A percentile compares a stretch with the other conserved stretches of the same genome.
Evolutionary conservation across 164 flowering plant genomes (phyloP).

Genomic region (Dillenia suffruticosa): DNA sequence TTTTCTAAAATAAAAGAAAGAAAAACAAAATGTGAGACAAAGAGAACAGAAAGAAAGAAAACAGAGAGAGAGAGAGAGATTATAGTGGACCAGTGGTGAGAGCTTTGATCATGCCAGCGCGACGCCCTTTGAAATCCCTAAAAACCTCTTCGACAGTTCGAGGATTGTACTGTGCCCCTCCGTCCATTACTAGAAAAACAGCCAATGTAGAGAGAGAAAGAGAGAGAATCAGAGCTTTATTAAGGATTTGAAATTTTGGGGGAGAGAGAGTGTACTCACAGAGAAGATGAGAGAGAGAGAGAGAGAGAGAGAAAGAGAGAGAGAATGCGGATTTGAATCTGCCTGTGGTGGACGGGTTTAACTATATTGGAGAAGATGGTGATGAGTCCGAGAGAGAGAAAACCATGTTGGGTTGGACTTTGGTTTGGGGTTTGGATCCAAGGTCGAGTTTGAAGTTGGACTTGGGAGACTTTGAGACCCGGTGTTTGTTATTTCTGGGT

Average conservation of each 20-base stretch:
- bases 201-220: not conserved
- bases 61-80: not conserved
- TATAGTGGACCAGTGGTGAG: conserved; percentile 34
- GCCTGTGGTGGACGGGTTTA: conserved; percentile 4
- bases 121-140: conserved; percentile 45
- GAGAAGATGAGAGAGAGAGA: conserved; percentile 6
- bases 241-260: not conserved
- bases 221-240: not conserved
- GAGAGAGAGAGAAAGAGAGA: conserved; percentile 3
- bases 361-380: conserved; percentile 14
- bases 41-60: not conserved
- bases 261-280: not conserved
- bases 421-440: too few species aligned
- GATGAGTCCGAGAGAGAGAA: conserved; percentile 11
- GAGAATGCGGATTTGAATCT: conserved; percentile 14
- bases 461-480: too few species aligned
- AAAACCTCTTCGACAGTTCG: conserved; percentile 50
- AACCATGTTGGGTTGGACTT: too few species aligned
- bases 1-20: not conserved
- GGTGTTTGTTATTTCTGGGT: too few species aligned
- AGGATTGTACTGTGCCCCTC: conserved; percentile 31
- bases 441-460: too few species aligned
- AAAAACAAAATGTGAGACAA: not conserved
- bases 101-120: conserved; percentile 43
- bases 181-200: conserved; percentile 11